These are phyloP conservation scores for Agrocybe pediades DNA, from an alignment of 768 basidiomycete genomes.

Conservation along the genomic window DNA sequence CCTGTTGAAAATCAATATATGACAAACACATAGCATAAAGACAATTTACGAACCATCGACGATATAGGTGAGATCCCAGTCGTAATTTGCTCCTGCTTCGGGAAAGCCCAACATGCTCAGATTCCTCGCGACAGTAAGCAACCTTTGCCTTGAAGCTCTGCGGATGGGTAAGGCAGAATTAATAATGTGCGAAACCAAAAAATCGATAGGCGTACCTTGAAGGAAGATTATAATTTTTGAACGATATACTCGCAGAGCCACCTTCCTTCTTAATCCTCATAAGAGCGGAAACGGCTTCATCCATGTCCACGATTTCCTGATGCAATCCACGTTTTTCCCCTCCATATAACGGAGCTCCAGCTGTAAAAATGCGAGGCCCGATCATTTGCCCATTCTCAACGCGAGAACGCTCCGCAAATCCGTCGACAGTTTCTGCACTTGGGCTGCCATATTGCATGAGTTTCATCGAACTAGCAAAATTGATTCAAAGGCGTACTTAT, in stretches of 20 bases:
- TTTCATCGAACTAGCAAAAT: too few relatives aligned
- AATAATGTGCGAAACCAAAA: background rate
- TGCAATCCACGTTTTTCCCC: constrained; percentile 46
- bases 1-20: constrained; percentile 39
- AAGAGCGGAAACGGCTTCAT: constrained; percentile 67
- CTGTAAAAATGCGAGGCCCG: constrained; percentile 74
- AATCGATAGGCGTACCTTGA: constrained; percentile 49
- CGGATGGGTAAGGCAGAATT: background rate
- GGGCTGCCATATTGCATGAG: too few relatives aligned
- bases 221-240: constrained; percentile 81
- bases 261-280: constrained; percentile 72
- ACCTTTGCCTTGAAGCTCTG: constrained; percentile 68
- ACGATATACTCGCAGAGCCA: constrained; percentile 69
- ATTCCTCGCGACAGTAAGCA: constrained; percentile 61
- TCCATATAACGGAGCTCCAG: constrained; percentile 67
- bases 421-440: constrained; percentile 61
- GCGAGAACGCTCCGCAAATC: constrained; percentile 66
- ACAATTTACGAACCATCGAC: constrained; percentile 71
- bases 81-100: constrained; percentile 78
- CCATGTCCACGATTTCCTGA: constrained; percentile 62
- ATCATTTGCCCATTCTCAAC: constrained; percentile 69
- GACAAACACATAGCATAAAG: background rate
- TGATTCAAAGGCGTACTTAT: too few relatives aligned
- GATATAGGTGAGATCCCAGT: constrained; percentile 81
- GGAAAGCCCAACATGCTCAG: constrained; percentile 73